These are phyloP conservation scores for Jimgerdemannia lactiflua DNA, from an alignment of 192 early-diverging fungal genomes.

Conservation along the genomic window DNA sequence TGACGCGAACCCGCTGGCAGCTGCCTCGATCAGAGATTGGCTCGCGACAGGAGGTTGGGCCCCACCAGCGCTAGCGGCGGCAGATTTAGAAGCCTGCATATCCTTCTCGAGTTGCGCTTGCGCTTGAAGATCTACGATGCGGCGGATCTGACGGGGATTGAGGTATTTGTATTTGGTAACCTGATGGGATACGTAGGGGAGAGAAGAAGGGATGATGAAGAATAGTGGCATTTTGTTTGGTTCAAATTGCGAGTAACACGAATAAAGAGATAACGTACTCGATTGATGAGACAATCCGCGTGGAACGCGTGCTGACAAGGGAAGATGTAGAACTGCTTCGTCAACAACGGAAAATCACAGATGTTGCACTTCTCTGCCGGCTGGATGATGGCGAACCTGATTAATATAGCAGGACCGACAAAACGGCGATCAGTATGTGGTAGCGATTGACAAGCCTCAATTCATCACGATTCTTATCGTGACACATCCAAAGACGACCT, in stretches of 20 bases:
- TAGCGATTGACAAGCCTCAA: no score
- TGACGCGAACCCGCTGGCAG: conserved; percentile 17
- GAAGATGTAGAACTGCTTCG: conserved; percentile 91
- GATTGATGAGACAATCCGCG: conserved; percentile 82
- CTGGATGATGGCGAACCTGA: conserved; percentile 62
- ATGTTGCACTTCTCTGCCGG: conserved; percentile 74
- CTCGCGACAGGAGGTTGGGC: not conserved
- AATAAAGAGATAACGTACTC: conserved; percentile 35
- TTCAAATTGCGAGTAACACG: no score
- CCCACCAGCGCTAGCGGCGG: not conserved
- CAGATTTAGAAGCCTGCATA: conserved; percentile 13
- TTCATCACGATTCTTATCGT: no score
- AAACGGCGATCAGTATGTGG: no score
- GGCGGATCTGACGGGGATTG: conserved; percentile 39
- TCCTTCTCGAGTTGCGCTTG: conserved; percentile 54
- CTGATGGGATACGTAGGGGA: conserved; percentile 27
- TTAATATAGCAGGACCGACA: no score
- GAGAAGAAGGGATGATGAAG: not conserved
- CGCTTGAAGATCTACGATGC: conserved; percentile 58
- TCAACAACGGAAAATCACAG: conserved; percentile 76
- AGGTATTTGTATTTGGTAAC: conserved; percentile 44
- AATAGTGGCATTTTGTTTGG: not conserved
- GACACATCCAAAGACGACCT: no score
- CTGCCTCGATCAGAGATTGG: conserved; percentile 13
- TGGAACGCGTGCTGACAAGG: conserved; percentile 97